These are phyloP conservation scores for Clathrus columnatus DNA, from an alignment of 768 basidiomycete species.

Conservation along the genomic window DNA sequence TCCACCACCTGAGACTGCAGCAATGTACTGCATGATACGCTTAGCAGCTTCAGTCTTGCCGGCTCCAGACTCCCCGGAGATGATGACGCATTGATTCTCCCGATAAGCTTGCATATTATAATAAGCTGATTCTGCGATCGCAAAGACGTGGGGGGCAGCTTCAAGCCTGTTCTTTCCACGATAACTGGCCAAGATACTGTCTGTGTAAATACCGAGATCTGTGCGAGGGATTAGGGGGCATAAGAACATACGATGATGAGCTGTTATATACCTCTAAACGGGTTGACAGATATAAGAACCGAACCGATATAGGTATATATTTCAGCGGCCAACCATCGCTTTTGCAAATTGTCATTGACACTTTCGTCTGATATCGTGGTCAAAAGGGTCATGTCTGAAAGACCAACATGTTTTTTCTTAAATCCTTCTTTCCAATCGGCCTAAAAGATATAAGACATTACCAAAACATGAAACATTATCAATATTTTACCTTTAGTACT, in stretches of 20 bases:
- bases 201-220: slow-evolving; percentile 99
- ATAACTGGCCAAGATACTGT: slow-evolving; percentile 76
- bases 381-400: slow-evolving; percentile 96
- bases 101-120: slow-evolving; percentile 99
- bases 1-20: slow-evolving; percentile 84
- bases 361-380: slow-evolving; percentile 96
- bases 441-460: slow-evolving; percentile 30
- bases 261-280: slow-evolving; percentile 67
- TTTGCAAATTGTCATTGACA: slow-evolving; percentile 96
- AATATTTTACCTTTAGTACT: slow-evolving; percentile 61
- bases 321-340: slow-evolving; percentile 89
- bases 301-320: slow-evolving; percentile 99
- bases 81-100: slow-evolving; percentile 99
- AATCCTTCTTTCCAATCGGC: slow-evolving; percentile 99
- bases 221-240: background rate
- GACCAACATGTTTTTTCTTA: slow-evolving; percentile 98
- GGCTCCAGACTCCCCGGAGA: slow-evolving; percentile 97
- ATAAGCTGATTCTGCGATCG: slow-evolving; percentile 94
- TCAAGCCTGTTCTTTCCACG: slow-evolving; percentile 97
- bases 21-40: slow-evolving; percentile 99
- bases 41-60: slow-evolving; percentile 99
- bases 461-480: background rate
- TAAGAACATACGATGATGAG: background rate
- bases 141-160: slow-evolving; percentile 95
- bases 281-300: slow-evolving; percentile 98